phyloP scores from a whole-genome alignment of 768 basidiomycete genomes.

The Boletus sp. region DNA sequence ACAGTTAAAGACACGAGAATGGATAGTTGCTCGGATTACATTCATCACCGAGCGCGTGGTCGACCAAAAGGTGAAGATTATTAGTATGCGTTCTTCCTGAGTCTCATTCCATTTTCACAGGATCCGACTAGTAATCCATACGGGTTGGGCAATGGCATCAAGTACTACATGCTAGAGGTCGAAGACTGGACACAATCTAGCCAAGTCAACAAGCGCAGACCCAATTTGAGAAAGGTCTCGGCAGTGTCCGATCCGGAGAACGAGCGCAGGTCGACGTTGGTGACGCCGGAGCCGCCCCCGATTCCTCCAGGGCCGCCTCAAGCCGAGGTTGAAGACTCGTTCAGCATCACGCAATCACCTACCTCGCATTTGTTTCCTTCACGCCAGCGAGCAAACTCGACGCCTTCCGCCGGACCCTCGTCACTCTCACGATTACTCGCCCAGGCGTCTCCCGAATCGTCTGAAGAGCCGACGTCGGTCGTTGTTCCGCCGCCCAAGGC shows the following conservation, averaged over 20 bases:
- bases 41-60: slow-evolving; percentile 84
- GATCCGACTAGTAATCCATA: slow-evolving; percentile 87
- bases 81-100: neutral
- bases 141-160: slow-evolving; percentile 81
- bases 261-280: slow-evolving; percentile 29
- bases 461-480: slow-evolving; percentile 33
- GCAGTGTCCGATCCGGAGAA: slow-evolving; percentile 38
- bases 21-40: slow-evolving; percentile 92
- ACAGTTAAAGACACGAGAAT: slow-evolving; percentile 86
- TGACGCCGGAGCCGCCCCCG: slow-evolving; percentile 12
- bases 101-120: slow-evolving; percentile 36
- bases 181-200: slow-evolving; percentile 88
- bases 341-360: slow-evolving; percentile 60
- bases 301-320: slow-evolving; percentile 59
- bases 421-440: slow-evolving; percentile 77
- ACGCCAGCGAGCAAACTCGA: slow-evolving; percentile 62
- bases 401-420: slow-evolving; percentile 69
- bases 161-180: slow-evolving; percentile 91
- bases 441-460: slow-evolving; percentile 51
- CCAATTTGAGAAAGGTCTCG: slow-evolving; percentile 49
- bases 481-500: slow-evolving; percentile 27
- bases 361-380: slow-evolving; percentile 65
- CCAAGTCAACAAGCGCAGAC: slow-evolving; percentile 55
- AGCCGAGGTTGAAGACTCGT: slow-evolving; percentile 70
- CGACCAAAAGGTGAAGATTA: slow-evolving; percentile 56